These are phyloP conservation scores for Carallia pectinifolia DNA, from an alignment of 345 rosid species.

Conservation along the genomic window DNA sequence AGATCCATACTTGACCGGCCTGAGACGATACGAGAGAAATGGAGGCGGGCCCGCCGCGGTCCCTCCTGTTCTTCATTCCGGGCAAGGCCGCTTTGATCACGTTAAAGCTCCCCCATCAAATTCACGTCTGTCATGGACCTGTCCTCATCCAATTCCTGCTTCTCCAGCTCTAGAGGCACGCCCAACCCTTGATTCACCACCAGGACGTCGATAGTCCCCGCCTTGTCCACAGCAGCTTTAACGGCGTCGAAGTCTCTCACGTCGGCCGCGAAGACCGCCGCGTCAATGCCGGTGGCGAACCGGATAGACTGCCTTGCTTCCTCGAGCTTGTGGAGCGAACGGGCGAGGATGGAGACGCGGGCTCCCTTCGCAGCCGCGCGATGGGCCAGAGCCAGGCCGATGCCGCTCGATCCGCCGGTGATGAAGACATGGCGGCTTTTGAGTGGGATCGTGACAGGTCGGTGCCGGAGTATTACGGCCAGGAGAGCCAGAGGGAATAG, in stretches of 20 bases:
- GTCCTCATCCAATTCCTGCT: conserved; percentile 61
- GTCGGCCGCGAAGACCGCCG: conserved; percentile 59
- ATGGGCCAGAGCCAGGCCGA: conserved; percentile 75
- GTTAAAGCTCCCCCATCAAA: conserved; percentile 71
- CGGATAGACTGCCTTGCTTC: conserved; percentile 58
- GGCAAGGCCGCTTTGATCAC: conserved; percentile 80
- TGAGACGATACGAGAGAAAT: conserved; percentile 78
- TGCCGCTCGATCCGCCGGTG: conserved; percentile 92
- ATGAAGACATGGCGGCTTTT: conserved; percentile 77
- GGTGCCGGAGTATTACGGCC: conserved; percentile 52
- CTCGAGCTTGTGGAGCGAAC: conserved; percentile 57
- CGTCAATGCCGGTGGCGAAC: conserved; percentile 66
- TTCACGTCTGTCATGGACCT: conserved; percentile 77
- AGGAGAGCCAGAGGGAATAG: conserved; percentile 44
- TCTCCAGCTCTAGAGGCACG: conserved; percentile 53
- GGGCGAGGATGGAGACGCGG: conserved; percentile 69
- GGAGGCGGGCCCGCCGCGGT: conserved; percentile 46
- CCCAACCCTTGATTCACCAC: conserved; percentile 80
- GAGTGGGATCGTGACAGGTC: conserved; percentile 56
- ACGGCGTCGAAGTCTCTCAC: conserved; percentile 73
- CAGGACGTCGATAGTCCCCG: conserved; percentile 73
- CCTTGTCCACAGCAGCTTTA: conserved; percentile 40
- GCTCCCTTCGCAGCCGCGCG: conserved; percentile 65
- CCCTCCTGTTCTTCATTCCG: conserved; percentile 56
- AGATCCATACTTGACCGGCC: conserved; percentile 79